Evolutionary conservation across 805 yeast species (phyloP).

Genomic region (Wickerhamiella alocasiicola): DNA sequence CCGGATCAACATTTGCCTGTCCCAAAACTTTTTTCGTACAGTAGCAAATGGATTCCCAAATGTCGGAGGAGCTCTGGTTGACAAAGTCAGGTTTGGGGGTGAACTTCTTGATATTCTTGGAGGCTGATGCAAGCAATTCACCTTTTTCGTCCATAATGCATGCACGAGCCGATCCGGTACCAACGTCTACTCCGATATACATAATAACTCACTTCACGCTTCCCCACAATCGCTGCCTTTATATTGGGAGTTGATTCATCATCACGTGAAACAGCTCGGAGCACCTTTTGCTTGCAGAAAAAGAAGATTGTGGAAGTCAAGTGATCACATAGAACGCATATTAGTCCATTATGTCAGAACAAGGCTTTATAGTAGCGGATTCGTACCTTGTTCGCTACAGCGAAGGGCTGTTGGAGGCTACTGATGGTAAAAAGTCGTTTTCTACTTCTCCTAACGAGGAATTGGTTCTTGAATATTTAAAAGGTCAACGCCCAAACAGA

Average conservation of each 20-base stretch:
- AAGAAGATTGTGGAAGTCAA: too few species aligned
- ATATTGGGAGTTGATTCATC: neutral
- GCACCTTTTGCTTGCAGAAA: neutral
- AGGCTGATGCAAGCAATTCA: conserved; percentile 57
- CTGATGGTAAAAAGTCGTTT: neutral
- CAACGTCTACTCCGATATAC: conserved; percentile 83
- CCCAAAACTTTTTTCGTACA: conserved; percentile 65
- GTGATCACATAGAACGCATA: too few species aligned
- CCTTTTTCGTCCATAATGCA: conserved; percentile 79
- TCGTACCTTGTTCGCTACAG: neutral
- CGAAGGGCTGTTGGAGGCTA: neutral
- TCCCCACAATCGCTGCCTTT: neutral
- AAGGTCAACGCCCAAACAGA: neutral
- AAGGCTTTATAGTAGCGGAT: neutral
- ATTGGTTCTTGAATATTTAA: neutral
- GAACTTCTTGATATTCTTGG: conserved; percentile 60
- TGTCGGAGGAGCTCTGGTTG: conserved; percentile 78
- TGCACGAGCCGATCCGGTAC: conserved; percentile 97
- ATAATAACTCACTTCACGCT: conserved; percentile 10
- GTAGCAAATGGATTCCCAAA: conserved; percentile 73
- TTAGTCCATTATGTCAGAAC: too few species aligned
- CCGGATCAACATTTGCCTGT: conserved; percentile 61
- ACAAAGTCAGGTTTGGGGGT: conserved; percentile 37
- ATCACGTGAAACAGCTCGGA: neutral
- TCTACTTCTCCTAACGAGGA: neutral